Evolutionary conservation across 2,329 filamentous ascomycete species (phyloP), one percentile per base, ranked within the genome.

Genomic region (Neocatenulostroma microsporum): DNA sequence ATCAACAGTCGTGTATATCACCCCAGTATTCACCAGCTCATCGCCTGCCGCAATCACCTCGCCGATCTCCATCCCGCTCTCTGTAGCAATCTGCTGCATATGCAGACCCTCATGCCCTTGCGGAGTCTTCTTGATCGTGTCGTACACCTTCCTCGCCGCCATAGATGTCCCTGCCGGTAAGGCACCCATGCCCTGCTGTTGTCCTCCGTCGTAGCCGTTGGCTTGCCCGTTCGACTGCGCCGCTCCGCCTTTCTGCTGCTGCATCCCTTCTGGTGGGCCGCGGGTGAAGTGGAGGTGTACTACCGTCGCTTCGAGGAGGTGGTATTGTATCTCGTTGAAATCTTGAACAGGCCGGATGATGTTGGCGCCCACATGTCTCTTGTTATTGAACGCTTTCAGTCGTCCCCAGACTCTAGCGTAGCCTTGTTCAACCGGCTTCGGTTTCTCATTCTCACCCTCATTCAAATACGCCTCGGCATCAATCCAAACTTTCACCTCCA

Each of bases 271-370:
- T 3, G 62, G 68, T 3, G 79, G 74, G 0, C 87, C 88, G 29
- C 78, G 75, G 11, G 80, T 84, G 60, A 87, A 83, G 63, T 81
- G 81, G 34, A 98, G 69, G 66, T 98, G 91, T 33, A 93, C 82
- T 40, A 82, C 84, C 5, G 87, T 84, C 18, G 86, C 82, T 66
- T 98, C 89, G 36, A 98, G 77, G 47, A 95, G 65, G 63, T 96
- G 91, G 60, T 86, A 94, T 58, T 82, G 82, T 59, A 96, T 75
- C 70, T 98, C 91, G 67, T 98, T 94, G 67, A 82, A 82, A 62
- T 95, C 84, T 37, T 73, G 68, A 37, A 96, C 69, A 3, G 83
- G 79, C 36, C 87, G 80, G 46, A 98, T 80, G 53, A 84, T 76
- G 61, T 88, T 81, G 27, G 86, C 82, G 45, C 75, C 79, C 36